Evolutionary conservation across 148 eudicot species (phyloP).

Genomic region (Fagopyrum tataricum): DNA sequence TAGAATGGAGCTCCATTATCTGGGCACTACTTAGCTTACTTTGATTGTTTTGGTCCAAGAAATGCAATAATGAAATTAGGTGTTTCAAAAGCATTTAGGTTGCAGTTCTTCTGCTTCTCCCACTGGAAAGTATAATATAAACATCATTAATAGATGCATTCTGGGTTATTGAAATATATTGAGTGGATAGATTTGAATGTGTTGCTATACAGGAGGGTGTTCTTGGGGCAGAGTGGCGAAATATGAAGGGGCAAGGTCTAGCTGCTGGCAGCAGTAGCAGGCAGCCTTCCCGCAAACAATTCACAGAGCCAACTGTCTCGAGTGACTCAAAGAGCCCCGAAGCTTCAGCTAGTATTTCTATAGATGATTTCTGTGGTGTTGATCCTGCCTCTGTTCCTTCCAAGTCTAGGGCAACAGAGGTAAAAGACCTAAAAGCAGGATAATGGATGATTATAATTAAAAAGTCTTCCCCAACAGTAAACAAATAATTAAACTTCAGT

Average conservation of each 20-base stretch:
- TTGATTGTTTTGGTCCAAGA: background rate
- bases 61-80: background rate
- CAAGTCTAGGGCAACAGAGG: conserved; percentile 65
- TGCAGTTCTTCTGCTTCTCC: background rate
- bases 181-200: background rate
- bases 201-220: conserved; percentile 46
- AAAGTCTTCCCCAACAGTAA: background rate
- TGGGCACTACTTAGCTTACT: background rate
- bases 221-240: conserved; percentile 22
- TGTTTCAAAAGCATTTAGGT: background rate
- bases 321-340: conserved; percentile 62
- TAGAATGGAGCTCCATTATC: background rate
- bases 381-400: conserved; percentile 62
- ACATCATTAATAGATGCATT: background rate
- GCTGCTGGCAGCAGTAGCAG: conserved; percentile 48
- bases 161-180: background rate
- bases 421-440: conserved; percentile 13
- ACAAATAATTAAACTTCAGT: background rate
- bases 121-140: background rate
- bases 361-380: conserved; percentile 66
- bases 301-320: conserved; percentile 35
- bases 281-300: conserved; percentile 60
- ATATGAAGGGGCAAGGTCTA: conserved; percentile 24
- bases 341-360: conserved; percentile 42
- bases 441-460: background rate